Base-by-base conservation (phyloP, 2,329 filamentous ascomycete genomes). In the Diaporthe citriasiana region DNA sequence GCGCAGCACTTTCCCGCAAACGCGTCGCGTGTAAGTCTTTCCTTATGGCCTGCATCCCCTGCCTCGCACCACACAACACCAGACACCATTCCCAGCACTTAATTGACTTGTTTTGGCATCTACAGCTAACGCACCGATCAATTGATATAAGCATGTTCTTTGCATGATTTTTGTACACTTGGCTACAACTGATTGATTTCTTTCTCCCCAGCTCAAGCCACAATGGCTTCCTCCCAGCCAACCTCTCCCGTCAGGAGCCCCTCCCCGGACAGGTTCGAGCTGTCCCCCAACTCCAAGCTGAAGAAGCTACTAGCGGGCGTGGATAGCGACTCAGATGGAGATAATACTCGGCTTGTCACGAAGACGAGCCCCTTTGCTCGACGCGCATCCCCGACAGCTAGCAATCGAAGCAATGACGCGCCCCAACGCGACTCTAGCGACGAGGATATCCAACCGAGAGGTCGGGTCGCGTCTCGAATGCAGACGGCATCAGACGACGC, bases 401-500 rank as follows among this genome's bases (percentile, higher is more conserved):
- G 30, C 27, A 40, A 56, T 13, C 60, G 68, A 69, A 57, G 55
- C 45, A 17, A 66, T 42, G 60, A 73, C 57, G 70, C 76, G 69
- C 38, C 74, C 15, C 69, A 25, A 33, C 42, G 69, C 33, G 65
- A n/a, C 38, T 60, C 68, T 17, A 78, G 79, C 53, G 78, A 87
- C 42, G 85, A 85, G 13, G 83, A 88, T 68, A 82, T 87, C 1
- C 84, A 85, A 51, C 92, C 93, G 0, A 87, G 88, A 73, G 92
- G 92, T 35, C 88, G 89, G 71, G 85, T 94, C 77, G 92, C 92
- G 17, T 88, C 92, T 13, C 87, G 89, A 68, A 91, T 95, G 87
- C 88, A 89, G 75, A 87, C 81, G 55, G 65, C 66, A 71, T 22
- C 25, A 42, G 42, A 69, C 10, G 83, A 81, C 60, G 82, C 83